Evolutionary conservation across 371 early-diverging fungal species (phyloP).

Genomic region (Mortierella sp.): DNA sequence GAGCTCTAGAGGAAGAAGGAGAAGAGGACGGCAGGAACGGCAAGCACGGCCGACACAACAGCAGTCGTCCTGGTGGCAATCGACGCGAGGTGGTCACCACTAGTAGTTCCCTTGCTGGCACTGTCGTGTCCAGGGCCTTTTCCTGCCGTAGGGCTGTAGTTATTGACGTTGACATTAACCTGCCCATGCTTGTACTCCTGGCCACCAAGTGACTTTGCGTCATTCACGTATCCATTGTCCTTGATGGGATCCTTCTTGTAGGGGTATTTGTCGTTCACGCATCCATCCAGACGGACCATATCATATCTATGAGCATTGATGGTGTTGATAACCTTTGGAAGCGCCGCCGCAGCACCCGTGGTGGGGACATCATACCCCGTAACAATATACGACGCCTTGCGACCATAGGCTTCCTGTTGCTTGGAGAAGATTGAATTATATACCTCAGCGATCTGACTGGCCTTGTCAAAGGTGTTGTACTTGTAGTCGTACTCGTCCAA

Average conservation of each 20-base stretch:
- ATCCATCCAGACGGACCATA: conserved; percentile 69
- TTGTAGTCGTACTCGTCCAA: conserved; percentile 65
- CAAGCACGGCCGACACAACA: neutral
- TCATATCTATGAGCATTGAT: conserved; percentile 63
- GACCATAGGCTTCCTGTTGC: conserved; percentile 63
- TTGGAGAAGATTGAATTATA: conserved; percentile 59
- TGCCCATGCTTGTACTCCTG: conserved; percentile 63
- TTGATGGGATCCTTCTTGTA: conserved; percentile 55
- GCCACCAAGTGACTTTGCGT: conserved; percentile 61
- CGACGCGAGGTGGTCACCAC: neutral
- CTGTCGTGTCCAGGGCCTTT: neutral
- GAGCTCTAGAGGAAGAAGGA: neutral
- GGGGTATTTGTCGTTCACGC: conserved; percentile 61
- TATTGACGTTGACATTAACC: conserved; percentile 28
- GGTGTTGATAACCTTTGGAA: conserved; percentile 58
- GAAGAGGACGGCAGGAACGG: neutral
- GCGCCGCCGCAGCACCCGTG: conserved; percentile 60
- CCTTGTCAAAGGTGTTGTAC: conserved; percentile 45
- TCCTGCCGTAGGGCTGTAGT: neutral
- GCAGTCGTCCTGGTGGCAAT: neutral
- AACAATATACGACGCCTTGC: conserved; percentile 67
- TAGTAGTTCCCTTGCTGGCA: neutral
- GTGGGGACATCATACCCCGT: conserved; percentile 71
- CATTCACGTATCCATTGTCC: conserved; percentile 58
- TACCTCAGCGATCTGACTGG: conserved; percentile 57